Conservation (phyloP, 208 protist species). For the Endotrypanum monterogeii region DNA sequence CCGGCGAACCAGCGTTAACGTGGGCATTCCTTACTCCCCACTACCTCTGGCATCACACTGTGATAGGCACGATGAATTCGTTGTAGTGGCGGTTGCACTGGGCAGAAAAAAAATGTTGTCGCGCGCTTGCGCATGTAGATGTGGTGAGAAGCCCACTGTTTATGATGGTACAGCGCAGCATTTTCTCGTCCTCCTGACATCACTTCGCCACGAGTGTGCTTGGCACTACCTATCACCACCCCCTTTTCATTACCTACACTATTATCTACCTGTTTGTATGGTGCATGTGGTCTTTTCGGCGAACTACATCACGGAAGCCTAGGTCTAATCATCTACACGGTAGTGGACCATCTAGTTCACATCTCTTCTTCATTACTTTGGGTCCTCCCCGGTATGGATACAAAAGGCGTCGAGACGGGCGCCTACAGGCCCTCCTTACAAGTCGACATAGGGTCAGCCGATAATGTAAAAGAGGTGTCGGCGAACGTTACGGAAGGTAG, state of each 20-base stretch:
- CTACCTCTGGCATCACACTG: too few species aligned
- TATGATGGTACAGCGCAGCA: too few species aligned
- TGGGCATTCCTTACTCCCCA: neutral
- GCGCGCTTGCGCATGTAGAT: too few species aligned
- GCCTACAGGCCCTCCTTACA: constrained; percentile 73
- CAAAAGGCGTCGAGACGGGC: constrained; percentile 8
- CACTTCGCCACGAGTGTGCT: neutral
- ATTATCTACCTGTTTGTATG: constrained; percentile 1
- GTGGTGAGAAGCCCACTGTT: too few species aligned
- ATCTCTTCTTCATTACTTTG: neutral
- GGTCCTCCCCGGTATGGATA: constrained; percentile 11
- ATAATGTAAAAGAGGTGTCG: constrained; percentile 25
- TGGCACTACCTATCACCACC: neutral
- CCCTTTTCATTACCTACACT: neutral
- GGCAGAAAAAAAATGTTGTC: too few species aligned
- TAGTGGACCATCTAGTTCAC: neutral
- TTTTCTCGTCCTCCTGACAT: too few species aligned
- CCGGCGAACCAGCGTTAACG: neutral
- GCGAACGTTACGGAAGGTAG: constrained; percentile 25
- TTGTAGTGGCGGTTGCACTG: too few species aligned
- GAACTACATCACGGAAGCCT: neutral
- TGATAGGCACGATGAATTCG: too few species aligned
- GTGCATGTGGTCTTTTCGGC: neutral
- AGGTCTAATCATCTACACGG: neutral
- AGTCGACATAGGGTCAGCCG: constrained; percentile 60